Percentiles rank a stretch among this genome's conserved stretches.
These are phyloP conservation scores for Salvia splendens DNA, from an alignment of 257 asterid species.

Conservation along the genomic window DNA sequence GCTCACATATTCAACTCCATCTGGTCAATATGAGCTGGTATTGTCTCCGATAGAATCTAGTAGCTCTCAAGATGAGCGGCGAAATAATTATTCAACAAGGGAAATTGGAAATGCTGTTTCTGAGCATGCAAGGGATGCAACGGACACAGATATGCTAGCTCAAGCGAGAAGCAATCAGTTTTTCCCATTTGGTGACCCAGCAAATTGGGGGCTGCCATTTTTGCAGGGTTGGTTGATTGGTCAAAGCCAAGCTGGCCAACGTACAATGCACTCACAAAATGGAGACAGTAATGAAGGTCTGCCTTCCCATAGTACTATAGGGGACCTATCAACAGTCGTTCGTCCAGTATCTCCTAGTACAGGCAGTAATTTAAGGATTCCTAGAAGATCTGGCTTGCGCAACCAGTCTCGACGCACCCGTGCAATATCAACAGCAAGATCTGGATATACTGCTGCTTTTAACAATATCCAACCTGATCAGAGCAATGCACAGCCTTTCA, in stretches of 20 bases:
- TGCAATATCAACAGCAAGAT: conserved; percentile 46
- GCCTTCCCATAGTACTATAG: conserved; percentile 40
- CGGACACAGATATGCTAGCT: conserved; percentile 65
- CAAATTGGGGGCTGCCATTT: conserved; percentile 90
- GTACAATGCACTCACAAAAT: conserved; percentile 57
- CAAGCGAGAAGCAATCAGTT: conserved; percentile 68
- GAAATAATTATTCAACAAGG: conserved; percentile 46
- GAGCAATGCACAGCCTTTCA: conserved; percentile 55
- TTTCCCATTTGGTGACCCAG: conserved; percentile 81
- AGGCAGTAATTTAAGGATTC: conserved; percentile 45
- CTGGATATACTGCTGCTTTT: conserved; percentile 52
- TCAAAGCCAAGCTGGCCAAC: conserved; percentile 89
- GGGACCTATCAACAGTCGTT: conserved; percentile 43
- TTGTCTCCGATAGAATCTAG: conserved; percentile 71
- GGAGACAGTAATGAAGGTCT: conserved; percentile 51
- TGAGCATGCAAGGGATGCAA: conserved; percentile 53
- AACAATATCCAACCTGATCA: conserved; percentile 50
- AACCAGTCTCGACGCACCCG: conserved; percentile 63
- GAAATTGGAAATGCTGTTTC: conserved; percentile 48
- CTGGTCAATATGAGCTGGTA: conserved; percentile 91
- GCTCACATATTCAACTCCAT: conserved; percentile 82
- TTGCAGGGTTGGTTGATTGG: conserved; percentile 97
- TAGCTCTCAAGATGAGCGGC: conserved; percentile 49
- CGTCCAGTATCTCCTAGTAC: conserved; percentile 45
- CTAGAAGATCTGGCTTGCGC: conserved; percentile 69